Conservation (phyloP, 1,284 basidiomycete genomes). For the Cryptococcus sp. region DNA sequence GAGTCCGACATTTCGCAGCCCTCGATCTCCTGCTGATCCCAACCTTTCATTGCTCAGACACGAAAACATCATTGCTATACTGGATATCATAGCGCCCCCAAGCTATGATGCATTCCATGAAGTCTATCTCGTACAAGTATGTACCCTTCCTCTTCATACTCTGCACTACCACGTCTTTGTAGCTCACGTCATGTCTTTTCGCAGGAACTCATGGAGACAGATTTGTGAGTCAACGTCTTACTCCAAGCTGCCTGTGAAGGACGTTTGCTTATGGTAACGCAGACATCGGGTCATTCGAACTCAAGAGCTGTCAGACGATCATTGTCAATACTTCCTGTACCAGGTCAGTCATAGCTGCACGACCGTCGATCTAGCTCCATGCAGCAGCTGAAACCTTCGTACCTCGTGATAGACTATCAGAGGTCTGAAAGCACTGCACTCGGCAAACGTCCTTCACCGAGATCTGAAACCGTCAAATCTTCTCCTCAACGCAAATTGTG, state of each 20-base stretch:
- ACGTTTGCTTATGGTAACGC: neutral
- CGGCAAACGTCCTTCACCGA: constrained; percentile 81
- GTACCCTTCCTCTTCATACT: constrained; percentile 1
- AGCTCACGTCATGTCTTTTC: neutral
- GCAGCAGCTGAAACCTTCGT: neutral
- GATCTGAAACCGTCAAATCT: constrained; percentile 93
- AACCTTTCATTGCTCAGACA: constrained; percentile 23
- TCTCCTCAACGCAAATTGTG: constrained; percentile 89
- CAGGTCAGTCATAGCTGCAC: constrained; percentile 65
- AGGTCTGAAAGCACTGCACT: constrained; percentile 88
- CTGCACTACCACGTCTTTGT: neutral
- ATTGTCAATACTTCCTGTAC: constrained; percentile 94
- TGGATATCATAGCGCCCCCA: constrained; percentile 89
- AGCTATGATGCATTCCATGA: constrained; percentile 91
- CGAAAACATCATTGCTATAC: constrained; percentile 84
- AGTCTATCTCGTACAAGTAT: constrained; percentile 65
- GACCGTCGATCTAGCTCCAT: no score
- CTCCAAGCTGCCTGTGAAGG: neutral
- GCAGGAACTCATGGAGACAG: constrained; percentile 75
- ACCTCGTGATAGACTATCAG: constrained; percentile 66
- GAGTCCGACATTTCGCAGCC: neutral
- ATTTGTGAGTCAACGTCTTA: constrained; percentile 54
- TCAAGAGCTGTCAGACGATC: constrained; percentile 83
- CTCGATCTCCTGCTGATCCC: neutral
- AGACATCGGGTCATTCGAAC: constrained; percentile 68